Evolutionary conservation across 2,329 filamentous ascomycete genomes (phyloP).

Genomic region (Proliferodiscus dingleyae): DNA sequence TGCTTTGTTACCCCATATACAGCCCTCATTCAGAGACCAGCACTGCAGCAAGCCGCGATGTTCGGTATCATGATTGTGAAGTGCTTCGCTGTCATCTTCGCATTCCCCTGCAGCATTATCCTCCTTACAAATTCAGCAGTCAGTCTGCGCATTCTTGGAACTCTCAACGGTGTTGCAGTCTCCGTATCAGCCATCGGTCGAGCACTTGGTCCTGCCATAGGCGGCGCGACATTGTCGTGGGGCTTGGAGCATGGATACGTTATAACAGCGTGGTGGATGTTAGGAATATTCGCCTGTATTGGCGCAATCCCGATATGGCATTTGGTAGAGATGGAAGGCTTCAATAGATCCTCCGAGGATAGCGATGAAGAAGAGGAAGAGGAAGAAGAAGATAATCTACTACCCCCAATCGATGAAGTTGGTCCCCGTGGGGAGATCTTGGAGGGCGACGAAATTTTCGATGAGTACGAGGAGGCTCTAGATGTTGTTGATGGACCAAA

Average conservation of each 20-base stretch:
- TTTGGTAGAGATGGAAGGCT: constrained; percentile 68
- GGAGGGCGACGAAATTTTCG: constrained; percentile 17
- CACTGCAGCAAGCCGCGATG: constrained; percentile 54
- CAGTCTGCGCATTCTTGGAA: constrained; percentile 73
- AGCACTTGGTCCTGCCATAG: constrained; percentile 70
- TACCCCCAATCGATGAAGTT: constrained; percentile 12
- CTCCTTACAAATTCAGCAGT: constrained; percentile 81
- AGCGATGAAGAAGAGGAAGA: constrained; percentile 29
- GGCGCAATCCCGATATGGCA: constrained; percentile 70
- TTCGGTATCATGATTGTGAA: constrained; percentile 68
- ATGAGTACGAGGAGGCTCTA: constrained; percentile 23
- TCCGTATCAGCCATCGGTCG: constrained; percentile 75
- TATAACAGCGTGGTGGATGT: constrained; percentile 74
- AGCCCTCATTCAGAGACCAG: constrained; percentile 50
- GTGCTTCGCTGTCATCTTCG: constrained; percentile 71
- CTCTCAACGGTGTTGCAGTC: constrained; percentile 86
- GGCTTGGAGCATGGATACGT: constrained; percentile 73
- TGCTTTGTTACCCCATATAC: constrained; percentile 83
- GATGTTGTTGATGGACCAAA: constrained; percentile 16
- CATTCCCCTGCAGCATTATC: constrained; percentile 86
- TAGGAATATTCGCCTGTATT: constrained; percentile 58
- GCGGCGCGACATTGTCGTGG: constrained; percentile 68
- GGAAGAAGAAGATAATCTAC: constrained; percentile 11
- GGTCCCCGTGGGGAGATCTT: constrained; percentile 17
- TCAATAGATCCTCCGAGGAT: constrained; percentile 40